phyloP scores from a whole-genome alignment of 768 basidiomycete genomes.

The Phlegmacium glaucopus region DNA sequence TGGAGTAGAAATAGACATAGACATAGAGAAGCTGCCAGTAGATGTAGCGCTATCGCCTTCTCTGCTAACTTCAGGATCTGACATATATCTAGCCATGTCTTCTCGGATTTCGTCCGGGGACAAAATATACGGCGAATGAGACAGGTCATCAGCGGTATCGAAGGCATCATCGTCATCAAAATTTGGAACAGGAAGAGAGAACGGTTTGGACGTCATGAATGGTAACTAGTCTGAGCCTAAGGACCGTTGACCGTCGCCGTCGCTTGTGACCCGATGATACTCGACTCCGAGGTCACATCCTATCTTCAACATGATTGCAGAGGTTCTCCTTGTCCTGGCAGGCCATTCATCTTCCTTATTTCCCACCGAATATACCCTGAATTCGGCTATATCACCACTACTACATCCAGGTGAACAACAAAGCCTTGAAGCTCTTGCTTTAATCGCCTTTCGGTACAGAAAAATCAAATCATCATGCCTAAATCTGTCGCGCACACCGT shows the following conservation, averaged over 20 bases:
- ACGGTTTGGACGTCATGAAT: conserved; percentile 6
- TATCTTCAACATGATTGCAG: conserved; percentile 71
- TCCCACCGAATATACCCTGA: conserved; percentile 50
- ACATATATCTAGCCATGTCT: conserved; percentile 52
- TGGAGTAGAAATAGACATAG: conserved; percentile 48
- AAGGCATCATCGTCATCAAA: conserved; percentile 61
- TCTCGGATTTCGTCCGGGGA: conserved; percentile 57
- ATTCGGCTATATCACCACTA: conserved; percentile 63
- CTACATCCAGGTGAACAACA: conserved; percentile 89
- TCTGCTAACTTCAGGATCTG: conserved; percentile 28
- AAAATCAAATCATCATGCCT: conserved; percentile 60
- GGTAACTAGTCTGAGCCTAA: background rate
- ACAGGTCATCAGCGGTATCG: conserved; percentile 50
- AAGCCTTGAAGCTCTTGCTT: conserved; percentile 75
- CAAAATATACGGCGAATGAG: conserved; percentile 44
- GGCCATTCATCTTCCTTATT: conserved; percentile 89
- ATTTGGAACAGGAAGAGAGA: conserved; percentile 12
- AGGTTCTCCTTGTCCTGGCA: conserved; percentile 80
- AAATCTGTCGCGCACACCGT: conserved; percentile 51
- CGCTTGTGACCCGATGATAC: no score
- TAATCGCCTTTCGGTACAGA: conserved; percentile 72
- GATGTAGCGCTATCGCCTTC: conserved; percentile 26
- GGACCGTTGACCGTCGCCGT: no score
- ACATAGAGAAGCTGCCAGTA: conserved; percentile 29
- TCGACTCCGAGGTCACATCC: background rate